phyloP scores from a whole-genome alignment of 2,329 filamentous ascomycete species.

The Trichoderma koningii region DNA sequence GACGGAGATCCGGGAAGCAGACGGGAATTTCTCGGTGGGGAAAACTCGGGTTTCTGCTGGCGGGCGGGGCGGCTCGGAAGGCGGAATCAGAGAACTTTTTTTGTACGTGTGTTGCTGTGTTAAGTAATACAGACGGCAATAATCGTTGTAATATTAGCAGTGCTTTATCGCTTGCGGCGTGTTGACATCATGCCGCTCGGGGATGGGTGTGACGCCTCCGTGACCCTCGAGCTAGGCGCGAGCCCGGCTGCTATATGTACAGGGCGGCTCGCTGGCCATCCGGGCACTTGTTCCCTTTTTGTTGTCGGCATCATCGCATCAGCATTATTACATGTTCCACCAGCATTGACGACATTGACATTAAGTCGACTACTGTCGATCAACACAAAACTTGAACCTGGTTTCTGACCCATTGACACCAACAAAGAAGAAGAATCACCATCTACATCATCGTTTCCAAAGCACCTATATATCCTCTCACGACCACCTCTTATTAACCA shows the following conservation, averaged over 20 bases:
- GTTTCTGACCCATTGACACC: too few species aligned
- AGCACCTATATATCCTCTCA: background rate
- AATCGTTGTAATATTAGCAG: too few species aligned
- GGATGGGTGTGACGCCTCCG: background rate
- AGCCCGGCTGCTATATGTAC: constrained; percentile 18
- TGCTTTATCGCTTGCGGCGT: background rate
- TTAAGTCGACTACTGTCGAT: background rate
- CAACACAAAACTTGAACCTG: too few species aligned
- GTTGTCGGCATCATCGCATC: background rate
- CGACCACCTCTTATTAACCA: background rate
- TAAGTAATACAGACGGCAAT: too few species aligned
- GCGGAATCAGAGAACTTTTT: constrained; percentile 4
- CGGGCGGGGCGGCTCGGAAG: constrained; percentile 28
- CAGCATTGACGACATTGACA: background rate
- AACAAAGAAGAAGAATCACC: too few species aligned
- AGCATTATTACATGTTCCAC: constrained; percentile 1
- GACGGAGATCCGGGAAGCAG: constrained; percentile 1
- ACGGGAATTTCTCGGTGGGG: constrained; percentile 28
- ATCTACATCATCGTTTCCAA: too few species aligned
- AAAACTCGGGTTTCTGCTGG: constrained; percentile 24
- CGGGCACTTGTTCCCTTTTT: background rate
- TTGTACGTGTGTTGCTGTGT: background rate
- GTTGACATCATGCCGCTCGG: constrained; percentile 26
- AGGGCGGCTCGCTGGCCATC: constrained; percentile 16
- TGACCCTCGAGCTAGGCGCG: too few species aligned